Conservation (phyloP, 2,329 filamentous ascomycete genomes). For the Pleochaeta shiraiana region DNA sequence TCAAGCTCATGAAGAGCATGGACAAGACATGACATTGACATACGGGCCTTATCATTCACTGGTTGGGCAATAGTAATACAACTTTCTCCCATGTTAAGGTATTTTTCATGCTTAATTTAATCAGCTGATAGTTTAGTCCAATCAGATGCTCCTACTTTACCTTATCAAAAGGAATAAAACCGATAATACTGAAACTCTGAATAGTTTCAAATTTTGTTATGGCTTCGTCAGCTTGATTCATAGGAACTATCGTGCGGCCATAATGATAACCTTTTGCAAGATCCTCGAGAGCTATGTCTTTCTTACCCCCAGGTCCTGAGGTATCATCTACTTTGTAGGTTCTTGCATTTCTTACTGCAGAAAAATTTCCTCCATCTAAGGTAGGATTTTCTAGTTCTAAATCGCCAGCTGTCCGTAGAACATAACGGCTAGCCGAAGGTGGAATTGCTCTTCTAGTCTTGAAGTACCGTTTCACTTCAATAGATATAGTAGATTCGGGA, state of each 20-base stretch:
- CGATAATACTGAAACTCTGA: constrained; percentile 59
- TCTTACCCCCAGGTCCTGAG: constrained; percentile 52
- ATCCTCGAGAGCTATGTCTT: constrained; percentile 59
- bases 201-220: constrained; percentile 70
- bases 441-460: constrained; percentile 59
- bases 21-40: constrained; percentile 76
- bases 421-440: constrained; percentile 57
- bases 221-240: constrained; percentile 67
- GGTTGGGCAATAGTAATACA: constrained; percentile 59
- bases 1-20: constrained; percentile 71
- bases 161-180: constrained; percentile 56
- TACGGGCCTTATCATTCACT: constrained; percentile 56
- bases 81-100: constrained; percentile 63
- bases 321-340: constrained; percentile 65
- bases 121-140: constrained; percentile 6
- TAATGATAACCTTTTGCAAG: constrained; percentile 92
- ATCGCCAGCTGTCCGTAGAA: constrained; percentile 24
- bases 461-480: constrained; percentile 80
- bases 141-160: constrained; percentile 22
- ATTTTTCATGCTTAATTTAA: constrained; percentile 46
- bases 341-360: constrained; percentile 52
- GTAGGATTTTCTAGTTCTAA: constrained; percentile 22
- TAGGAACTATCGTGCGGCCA: constrained; percentile 75
- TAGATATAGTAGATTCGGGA: constrained; percentile 45
- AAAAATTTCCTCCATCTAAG: constrained; percentile 18